A percentile compares a stretch with the other conserved stretches of the same genome.
Evolutionary conservation across 2,329 filamentous ascomycete genomes (phyloP).

Genomic region (Cordyceps tenuipes): DNA sequence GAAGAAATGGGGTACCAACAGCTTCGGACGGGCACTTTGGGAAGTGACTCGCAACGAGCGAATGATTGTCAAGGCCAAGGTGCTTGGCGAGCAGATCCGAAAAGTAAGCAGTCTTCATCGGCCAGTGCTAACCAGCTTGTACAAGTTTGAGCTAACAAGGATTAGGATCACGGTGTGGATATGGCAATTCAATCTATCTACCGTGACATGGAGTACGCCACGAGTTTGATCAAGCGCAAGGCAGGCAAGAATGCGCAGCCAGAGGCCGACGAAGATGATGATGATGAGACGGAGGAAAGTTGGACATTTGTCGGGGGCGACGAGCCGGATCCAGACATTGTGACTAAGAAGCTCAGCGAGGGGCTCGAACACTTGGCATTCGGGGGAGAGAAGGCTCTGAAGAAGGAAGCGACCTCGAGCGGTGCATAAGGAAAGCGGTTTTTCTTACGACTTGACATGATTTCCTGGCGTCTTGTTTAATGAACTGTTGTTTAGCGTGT

Average conservation of each 20-base stretch:
- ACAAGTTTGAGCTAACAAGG: constrained; percentile 19
- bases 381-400: constrained; percentile 17
- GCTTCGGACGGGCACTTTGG: constrained; percentile 82
- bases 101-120: constrained; percentile 46
- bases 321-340: constrained; percentile 36
- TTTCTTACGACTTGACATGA: constrained; percentile 1
- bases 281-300: constrained; percentile 63
- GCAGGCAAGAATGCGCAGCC: constrained; percentile 39
- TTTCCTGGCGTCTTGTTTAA: background rate
- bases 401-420: constrained; percentile 16
- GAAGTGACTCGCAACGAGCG: constrained; percentile 81
- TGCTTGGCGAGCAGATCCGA: constrained; percentile 80
- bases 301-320: constrained; percentile 79
- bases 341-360: constrained; percentile 33
- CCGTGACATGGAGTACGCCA: constrained; percentile 88
- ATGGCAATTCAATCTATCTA: constrained; percentile 89
- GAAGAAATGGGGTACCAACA: constrained; percentile 79
- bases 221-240: constrained; percentile 66
- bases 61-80: constrained; percentile 79
- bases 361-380: constrained; percentile 20
- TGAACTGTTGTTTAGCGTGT: background rate
- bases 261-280: constrained; percentile 37
- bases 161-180: constrained; percentile 79
- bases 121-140: background rate
- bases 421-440: background rate